Evolutionary conservation across 1,284 basidiomycete species (phyloP).

Genomic region (Pascua sp.): DNA sequence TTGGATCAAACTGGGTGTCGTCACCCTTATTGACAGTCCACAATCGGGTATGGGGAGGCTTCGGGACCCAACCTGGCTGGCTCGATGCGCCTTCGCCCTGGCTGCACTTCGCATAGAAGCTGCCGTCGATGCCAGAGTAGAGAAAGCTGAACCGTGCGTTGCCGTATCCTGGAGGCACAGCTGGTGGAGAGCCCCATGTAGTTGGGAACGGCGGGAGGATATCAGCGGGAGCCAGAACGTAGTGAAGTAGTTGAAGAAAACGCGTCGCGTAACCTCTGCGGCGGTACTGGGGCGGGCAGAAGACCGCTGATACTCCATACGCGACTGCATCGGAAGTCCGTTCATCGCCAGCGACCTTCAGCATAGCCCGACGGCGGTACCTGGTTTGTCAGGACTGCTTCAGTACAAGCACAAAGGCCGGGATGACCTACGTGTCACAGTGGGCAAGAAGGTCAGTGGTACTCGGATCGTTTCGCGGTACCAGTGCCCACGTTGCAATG

Average conservation of each 20-base stretch:
- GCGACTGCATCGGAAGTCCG: background rate
- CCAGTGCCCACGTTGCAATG: conserved; percentile 23
- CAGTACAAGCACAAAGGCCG: no score
- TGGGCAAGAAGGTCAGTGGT: conserved; percentile 25
- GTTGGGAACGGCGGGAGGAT: conserved; percentile 18
- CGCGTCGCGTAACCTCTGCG: conserved; percentile 32
- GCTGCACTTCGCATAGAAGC: conserved; percentile 27
- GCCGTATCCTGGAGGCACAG: background rate
- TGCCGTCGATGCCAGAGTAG: conserved; percentile 28
- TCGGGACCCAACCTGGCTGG: background rate
- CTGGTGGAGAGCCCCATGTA: conserved; percentile 18
- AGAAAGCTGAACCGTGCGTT: conserved; percentile 24
- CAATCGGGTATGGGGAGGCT: background rate
- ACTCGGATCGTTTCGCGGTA: conserved; percentile 15
- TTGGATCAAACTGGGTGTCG: no score
- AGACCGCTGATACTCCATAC: conserved; percentile 34
- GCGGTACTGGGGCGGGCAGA: conserved; percentile 25
- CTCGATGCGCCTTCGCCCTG: background rate
- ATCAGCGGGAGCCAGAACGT: conserved; percentile 11
- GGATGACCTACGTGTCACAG: conserved; percentile 27
- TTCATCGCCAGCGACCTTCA: background rate
- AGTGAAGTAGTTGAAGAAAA: conserved; percentile 30
- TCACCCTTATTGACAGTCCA: background rate
- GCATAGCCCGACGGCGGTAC: background rate
- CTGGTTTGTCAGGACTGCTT: background rate